Evolutionary conservation across 805 yeast species (phyloP), one percentile per base, ranked within the genome.

Genomic region (Hermanozyma aechmeae): DNA sequence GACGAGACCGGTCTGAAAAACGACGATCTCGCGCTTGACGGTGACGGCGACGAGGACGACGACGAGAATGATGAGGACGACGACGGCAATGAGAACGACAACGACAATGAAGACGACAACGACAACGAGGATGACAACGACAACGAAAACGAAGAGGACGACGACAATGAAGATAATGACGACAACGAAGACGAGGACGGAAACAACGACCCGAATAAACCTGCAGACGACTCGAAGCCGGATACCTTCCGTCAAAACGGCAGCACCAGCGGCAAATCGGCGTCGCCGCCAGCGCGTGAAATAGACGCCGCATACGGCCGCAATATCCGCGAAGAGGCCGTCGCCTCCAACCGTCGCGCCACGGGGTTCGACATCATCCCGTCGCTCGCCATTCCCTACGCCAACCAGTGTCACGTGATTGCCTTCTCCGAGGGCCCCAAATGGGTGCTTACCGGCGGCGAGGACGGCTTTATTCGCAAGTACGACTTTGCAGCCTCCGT

Each of bases 371-470:
- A 82, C 33, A 74, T 89, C 2, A 64, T 72, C 22, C 97, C 98
- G 0, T 71, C 80, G 8, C 93, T 81, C 13, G 96, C 96, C 2
- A 77, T 87, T 8, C 89, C 95, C 1, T 85, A 83, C 43, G 68
- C 84, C 2, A 58, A 83, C 1, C 77, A 81, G 16, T 79, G 92
- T 18, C 85, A 85, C 53, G 70, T 92, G 3, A 42, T 89, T 20
- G 79, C 87, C 2, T 60, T 85, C 26, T 72, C 94, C 1, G 73
- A 71, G 43, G 94, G 93, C 5, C 78, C 86, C 24, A 78, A 77
- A 46, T 87, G 86, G 79, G 62, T 92, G 23, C 79, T 87, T 44
- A 79, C 95, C 1, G 98, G 98, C 13, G 97, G 97, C 7, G 89
- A 81, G 40, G 98, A 92, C 53, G 98, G 98, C 4, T 83, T 76